Conservation (phyloP, 2,329 filamentous ascomycete species). For the Ascochyta fabae region DNA sequence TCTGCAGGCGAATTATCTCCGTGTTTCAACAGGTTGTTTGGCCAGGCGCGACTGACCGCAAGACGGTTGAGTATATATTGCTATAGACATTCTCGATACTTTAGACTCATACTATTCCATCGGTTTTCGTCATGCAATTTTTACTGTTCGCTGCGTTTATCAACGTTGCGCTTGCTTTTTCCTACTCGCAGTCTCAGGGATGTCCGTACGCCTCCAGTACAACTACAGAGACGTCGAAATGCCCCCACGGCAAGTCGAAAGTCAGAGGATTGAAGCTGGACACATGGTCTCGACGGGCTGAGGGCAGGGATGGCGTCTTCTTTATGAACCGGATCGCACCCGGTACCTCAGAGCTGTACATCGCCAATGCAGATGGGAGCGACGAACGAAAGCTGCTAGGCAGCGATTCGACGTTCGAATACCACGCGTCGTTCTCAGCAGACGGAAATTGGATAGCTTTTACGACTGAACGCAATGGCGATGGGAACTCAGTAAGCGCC, state of each 20-base stretch:
- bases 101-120: neutral
- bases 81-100: neutral
- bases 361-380: conserved; percentile 51
- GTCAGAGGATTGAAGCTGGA: neutral
- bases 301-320: conserved; percentile 24
- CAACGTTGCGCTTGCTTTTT: neutral
- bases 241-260: neutral
- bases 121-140: neutral
- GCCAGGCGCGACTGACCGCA: neutral
- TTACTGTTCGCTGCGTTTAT: neutral
- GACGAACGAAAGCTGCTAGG: conserved; percentile 46
- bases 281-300: neutral
- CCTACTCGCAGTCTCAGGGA: neutral
- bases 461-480: neutral
- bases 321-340: conserved; percentile 51
- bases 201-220: neutral
- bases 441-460: neutral
- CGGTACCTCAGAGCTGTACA: conserved; percentile 29
- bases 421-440: neutral
- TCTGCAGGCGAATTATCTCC: neutral
- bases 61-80: neutral
- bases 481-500: neutral
- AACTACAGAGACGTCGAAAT: neutral
- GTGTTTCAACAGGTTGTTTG: neutral
- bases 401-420: conserved; percentile 20